Base-by-base conservation (phyloP, 179 eudicot species). In the Silene vulgaris region DNA sequence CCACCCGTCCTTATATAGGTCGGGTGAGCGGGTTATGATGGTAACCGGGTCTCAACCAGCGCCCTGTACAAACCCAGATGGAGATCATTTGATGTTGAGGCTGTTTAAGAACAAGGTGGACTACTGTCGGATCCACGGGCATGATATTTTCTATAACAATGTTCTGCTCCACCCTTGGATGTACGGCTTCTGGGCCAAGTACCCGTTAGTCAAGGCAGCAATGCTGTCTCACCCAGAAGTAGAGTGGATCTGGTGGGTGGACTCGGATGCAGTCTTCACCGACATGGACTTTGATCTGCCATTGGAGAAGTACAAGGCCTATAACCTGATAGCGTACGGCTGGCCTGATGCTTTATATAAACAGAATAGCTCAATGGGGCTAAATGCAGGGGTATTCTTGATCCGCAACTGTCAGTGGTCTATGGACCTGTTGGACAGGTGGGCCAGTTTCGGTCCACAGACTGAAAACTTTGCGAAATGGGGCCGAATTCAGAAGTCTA, bases 401-500 rank as follows among this genome's bases (percentile, higher is more conserved):
- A 76, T 89, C 9, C 81, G 90, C 0, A 89, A 87, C 78, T 87
- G 90, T 30, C 90, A 89, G 29, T 89, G 92, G 90, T 84, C 92
- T 1, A 84, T 89, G 84, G 83, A 85, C 11, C 45, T 89, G 20
- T 9, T 89, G 21, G 84, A 77, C 0, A 66, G 52, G 17, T 88
- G 91, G 91, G 86, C 82, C 5, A 48, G 30, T 0, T 85, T 88
- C 79, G 88, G 90, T 45, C 90, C 91, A 19, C 74, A 80, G 20
- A 82, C 77, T 21, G 79, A 84, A 28, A 75, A 85, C 8, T 84
- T 73, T 13, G 83, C 76, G 0, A 80, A 82, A 5, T 87, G 89
- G 89, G 90, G 89, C 0, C 43, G 37, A 28, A 73, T 79, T 3
- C 74, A 80, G 13, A 17, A 19, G 20, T 43, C 85, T 0, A 75